Evolutionary conservation across 75 land plant species (phyloP), one percentile per base, ranked within the genome.

Genomic region (Cupressus sempervirens): DNA sequence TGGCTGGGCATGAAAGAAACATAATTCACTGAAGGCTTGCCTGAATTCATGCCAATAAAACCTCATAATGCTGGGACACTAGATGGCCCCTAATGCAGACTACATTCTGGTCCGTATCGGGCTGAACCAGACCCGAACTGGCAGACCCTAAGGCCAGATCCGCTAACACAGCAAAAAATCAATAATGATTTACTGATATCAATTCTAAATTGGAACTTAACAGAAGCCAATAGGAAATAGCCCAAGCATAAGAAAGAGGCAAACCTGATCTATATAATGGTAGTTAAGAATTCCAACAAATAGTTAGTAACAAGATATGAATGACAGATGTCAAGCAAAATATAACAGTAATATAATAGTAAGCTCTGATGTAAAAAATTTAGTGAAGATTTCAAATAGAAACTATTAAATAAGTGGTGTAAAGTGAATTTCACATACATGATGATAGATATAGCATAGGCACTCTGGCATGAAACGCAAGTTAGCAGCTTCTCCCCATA

Each of bases 401-500:
- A n/a, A 79, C 18, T n/a, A 0, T 26, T 41, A 48, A 79, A 38
- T 26, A 26, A 79, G n/a, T 26, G 26, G 34, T 11, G 32, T 4
- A 54, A 34, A 0, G 13, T 54, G 10, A 52, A 6, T 34, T 7
- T 56, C 30, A 29, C 94, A 86, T 94, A 97, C 99, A 89, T 96
- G 91, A 91, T 97, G 99, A 85, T 92, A 97, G 45, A 97, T 97
- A 75, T 97, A 97, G 85, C 98, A 97, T 18, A 97, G 95, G 87
- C 99, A 96, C 86, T 97, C 99, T 3, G 99, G 99, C 99, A 97
- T 96, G 85, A 97, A 97, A 80, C 99, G 89, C 79, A 97, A 86
- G 85, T 97, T 97, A 84, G 99, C 98, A 85, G 99, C 98, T 82
- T 97, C 99, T 32, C 99, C 99, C 99, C 99, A 97, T 35, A 97